Conservation (phyloP, 2,329 filamentous ascomycete genomes). For the Zymoseptoria pseudotritici region DNA sequence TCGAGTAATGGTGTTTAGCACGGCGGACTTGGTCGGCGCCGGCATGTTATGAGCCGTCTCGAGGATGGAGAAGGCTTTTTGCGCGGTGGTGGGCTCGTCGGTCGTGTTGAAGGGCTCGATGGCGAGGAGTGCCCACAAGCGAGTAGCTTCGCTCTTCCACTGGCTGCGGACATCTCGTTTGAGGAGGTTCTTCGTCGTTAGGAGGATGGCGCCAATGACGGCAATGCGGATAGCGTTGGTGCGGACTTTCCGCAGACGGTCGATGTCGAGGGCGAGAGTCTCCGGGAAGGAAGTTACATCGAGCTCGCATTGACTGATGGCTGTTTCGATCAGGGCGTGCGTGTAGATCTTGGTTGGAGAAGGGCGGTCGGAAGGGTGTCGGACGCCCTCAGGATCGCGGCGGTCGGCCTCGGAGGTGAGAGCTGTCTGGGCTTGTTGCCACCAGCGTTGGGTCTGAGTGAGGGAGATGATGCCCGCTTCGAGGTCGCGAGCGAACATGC, state of each 20-base stretch:
- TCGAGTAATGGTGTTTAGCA: constrained; percentile 38
- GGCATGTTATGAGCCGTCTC: constrained; percentile 46
- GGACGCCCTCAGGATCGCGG: constrained; percentile 61
- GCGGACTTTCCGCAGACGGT: constrained; percentile 54
- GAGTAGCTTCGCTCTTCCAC: constrained; percentile 66
- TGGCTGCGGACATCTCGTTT: constrained; percentile 71
- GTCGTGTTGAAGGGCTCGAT: constrained; percentile 46
- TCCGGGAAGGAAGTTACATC: constrained; percentile 55
- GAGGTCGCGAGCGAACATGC: constrained; percentile 60
- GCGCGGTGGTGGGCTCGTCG: constrained; percentile 23
- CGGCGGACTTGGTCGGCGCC: constrained; percentile 37
- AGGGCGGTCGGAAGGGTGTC: constrained; percentile 54
- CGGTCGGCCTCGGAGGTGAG: constrained; percentile 58
- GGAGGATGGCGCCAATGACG: constrained; percentile 64
- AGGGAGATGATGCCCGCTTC: constrained; percentile 50
- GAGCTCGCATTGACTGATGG: constrained; percentile 57
- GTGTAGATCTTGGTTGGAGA: constrained; percentile 65
- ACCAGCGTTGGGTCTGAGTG: constrained; percentile 56
- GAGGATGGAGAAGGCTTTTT: constrained; percentile 42
- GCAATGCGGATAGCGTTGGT: constrained; percentile 57
- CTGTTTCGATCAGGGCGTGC: constrained; percentile 66
- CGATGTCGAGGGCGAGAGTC: constrained; percentile 62
- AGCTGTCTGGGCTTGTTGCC: constrained; percentile 57
- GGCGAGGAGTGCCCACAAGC: constrained; percentile 64
- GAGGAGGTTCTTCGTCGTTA: constrained; percentile 75